phyloP scores from a whole-genome alignment of 208 protist species.

The Leishmania mexicana region DNA sequence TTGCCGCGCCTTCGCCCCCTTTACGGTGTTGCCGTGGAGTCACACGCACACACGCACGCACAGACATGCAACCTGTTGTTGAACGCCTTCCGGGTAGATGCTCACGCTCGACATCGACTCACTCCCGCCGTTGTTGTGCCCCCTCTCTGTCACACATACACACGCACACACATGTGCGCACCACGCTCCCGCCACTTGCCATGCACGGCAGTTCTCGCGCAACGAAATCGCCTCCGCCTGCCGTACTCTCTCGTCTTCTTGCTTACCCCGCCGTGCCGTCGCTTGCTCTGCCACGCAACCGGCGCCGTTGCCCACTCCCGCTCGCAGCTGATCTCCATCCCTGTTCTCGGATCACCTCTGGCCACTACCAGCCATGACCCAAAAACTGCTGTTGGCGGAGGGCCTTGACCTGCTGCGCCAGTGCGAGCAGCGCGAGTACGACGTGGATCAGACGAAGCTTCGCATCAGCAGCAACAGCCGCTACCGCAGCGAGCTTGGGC shows the following conservation, averaged over 20 bases:
- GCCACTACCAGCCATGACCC: constrained; percentile 44
- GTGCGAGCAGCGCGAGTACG: constrained; percentile 74
- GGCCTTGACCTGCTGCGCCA: constrained; percentile 73
- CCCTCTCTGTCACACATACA: neutral
- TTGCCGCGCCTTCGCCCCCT: neutral
- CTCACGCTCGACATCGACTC: neutral
- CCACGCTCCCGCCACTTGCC: too few species aligned
- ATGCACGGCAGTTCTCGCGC: neutral
- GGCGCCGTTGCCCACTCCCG: neutral
- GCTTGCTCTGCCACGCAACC: neutral
- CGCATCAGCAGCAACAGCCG: constrained; percentile 47
- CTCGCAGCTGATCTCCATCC: too few species aligned
- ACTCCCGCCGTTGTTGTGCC: neutral
- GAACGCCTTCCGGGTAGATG: neutral
- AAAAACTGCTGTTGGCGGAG: constrained; percentile 80
- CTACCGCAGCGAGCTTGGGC: constrained; percentile 47
- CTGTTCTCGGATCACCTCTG: neutral
- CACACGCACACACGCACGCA: neutral
- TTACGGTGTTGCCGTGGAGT: neutral
- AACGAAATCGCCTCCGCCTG: neutral
- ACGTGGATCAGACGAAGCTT: constrained; percentile 54
- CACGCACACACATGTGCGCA: neutral
- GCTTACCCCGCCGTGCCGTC: neutral
- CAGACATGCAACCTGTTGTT: neutral
- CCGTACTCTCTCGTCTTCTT: neutral